phyloP scores from a whole-genome alignment of 768 basidiomycete species.

The Russula vinacea region DNA sequence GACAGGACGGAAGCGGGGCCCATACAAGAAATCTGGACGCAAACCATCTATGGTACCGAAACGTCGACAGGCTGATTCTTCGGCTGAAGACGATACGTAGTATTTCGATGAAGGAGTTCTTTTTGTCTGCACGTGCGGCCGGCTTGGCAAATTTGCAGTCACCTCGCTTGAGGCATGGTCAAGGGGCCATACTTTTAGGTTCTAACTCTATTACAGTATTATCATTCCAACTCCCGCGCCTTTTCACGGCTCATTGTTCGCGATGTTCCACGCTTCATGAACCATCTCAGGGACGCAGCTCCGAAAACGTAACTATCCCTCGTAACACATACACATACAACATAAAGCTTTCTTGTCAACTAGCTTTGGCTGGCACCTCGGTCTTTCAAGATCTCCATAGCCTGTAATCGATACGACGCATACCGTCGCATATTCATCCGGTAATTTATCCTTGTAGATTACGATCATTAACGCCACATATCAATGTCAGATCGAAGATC shows the following conservation, averaged over 20 bases:
- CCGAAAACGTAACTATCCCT: background rate
- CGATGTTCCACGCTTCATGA: background rate
- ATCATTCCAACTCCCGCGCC: background rate
- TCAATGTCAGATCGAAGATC: slow-evolving; percentile 21
- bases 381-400: background rate
- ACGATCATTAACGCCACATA: background rate
- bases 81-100: background rate
- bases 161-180: background rate
- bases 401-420: background rate
- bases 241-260: background rate
- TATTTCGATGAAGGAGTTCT: background rate
- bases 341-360: background rate
- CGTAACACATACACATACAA: background rate
- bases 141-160: background rate
- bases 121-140: background rate
- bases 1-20: slow-evolving; percentile 6
- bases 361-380: background rate
- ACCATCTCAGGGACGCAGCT: background rate
- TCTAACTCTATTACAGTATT: background rate
- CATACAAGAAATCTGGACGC: slow-evolving; percentile 12
- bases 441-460: background rate
- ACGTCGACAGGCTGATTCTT: background rate
- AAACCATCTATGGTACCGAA: background rate
- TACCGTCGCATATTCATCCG: background rate
- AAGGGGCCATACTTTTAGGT: background rate